Base-by-base conservation (phyloP, 352 stramenopile species). In the Phytophthora parvispora region DNA sequence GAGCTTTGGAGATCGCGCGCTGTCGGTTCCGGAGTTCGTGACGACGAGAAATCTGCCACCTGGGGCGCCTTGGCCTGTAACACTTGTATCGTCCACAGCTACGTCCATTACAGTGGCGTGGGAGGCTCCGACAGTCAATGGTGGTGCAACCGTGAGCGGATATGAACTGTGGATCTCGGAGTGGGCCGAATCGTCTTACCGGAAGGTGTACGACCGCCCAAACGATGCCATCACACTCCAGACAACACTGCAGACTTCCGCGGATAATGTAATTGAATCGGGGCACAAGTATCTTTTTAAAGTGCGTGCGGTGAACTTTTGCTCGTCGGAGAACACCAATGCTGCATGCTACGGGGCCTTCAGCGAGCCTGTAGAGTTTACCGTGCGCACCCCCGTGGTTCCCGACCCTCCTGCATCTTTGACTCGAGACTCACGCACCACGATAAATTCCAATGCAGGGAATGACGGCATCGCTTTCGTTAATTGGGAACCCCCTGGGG, bases 161-260 rank as follows among this genome's bases (percentile, higher is more conserved):
- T 99, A 99, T 69, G 88, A 99, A 60, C 74, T 99, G 27, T 99
- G 90, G 91, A 95, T 99, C 60, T 95, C 98, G n/a, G 92, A 98
- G 52, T 99, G 97, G 96, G 95, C 94, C 1, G 85, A 90, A 24
- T 68, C 58, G 6, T 78, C 87, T 12, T 92, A 92, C 32, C 74
- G 81, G 16, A 92, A 99, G 58, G 91, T 99, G 22, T 99, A 98
- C 69, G 95, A 99, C 67, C 97, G 97, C 4, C 89, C 89, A 2
- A 98, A 97, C 38, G 86, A 97, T 42, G 79, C 88, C 2, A 36
- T 67, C 57, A 90, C 88, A 0, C 57, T 80, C 13, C 72, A 81
- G 31, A 97, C 90, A 3, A 97, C 86, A 18, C 64, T 99, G 7
- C 73, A 75, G 25, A 98, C 89, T 2, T 76, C 69, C 8, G 87